Base-by-base conservation (phyloP, 768 basidiomycete species). In the Lentinula raphanica region DNA sequence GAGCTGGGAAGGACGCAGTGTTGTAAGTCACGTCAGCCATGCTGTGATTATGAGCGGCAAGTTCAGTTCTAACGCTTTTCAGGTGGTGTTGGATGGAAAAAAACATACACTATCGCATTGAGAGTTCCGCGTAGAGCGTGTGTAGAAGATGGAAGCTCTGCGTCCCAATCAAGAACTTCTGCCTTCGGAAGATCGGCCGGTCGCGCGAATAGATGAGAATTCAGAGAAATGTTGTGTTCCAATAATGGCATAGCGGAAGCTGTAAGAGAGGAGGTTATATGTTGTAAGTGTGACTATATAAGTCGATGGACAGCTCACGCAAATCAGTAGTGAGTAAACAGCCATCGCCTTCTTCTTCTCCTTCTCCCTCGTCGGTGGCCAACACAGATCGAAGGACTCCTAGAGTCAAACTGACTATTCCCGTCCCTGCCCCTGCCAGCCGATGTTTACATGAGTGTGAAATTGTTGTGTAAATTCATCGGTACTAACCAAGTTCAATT, bases 1-100 rank as follows among this genome's bases (percentile, higher is more conserved):
- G 82, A 0, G 88, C 77, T 2, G 89, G 83, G 69, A 96, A 97
- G 1, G 92, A 88, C 1, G 85, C 74, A 0, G 90, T 92, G 72
- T 96, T 96, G 74, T 95, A 96, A 1, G 92, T 88, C 7, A 95
- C 91, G 64, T 97, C 94, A 12, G 93, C 90, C 85, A 95, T 92
- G 44, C 93, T 94, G 63, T n/a, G 38, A 11, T n/a, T n/a, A n/a
- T n/a, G 54, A 36, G 46, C 19, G 27, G 48, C 23, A 38, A 27
- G 23, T 49, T 29, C 53, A 61, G 17, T 50, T n/a, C n/a, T n/a
- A n/a, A n/a, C n/a, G n/a, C n/a, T n/a, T n/a, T n/a, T 21, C 12
- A 21, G 28, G 32, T 5, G 32, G 8, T 12, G 31, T 11, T 9
- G 15, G 23, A 7, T 11, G 19, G 28, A 28, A 35, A 27, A 12